phyloP scores from a whole-genome alignment of 768 basidiomycete species.

The Rhodotorula taiwanensis region DNA sequence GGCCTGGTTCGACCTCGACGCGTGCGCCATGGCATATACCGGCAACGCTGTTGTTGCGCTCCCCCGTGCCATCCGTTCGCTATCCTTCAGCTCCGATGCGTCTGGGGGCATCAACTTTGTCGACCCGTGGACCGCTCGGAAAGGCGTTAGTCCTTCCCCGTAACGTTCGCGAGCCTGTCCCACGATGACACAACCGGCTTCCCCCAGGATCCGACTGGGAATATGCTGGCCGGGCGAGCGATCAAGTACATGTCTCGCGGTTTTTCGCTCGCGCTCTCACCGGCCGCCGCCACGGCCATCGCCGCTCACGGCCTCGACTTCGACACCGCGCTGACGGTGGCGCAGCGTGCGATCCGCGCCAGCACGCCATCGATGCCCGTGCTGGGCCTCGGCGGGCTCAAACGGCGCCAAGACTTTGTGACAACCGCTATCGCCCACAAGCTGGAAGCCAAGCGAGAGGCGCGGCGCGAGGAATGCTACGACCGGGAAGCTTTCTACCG shows the following conservation, averaged over 20 bases:
- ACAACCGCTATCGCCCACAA: too few species aligned
- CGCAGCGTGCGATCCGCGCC: too few species aligned
- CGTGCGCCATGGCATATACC: slow-evolving; percentile 6
- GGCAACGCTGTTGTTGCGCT: slow-evolving; percentile 13
- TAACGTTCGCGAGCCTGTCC: neutral
- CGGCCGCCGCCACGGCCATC: neutral
- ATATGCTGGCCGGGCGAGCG: neutral
- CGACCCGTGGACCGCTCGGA: slow-evolving; percentile 8
- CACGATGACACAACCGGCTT: neutral
- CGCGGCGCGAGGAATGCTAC: too few species aligned
- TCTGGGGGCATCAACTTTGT: slow-evolving; percentile 6
- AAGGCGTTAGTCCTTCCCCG: neutral
- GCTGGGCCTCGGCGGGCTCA: too few species aligned
- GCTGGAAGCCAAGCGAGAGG: too few species aligned
- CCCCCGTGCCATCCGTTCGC: slow-evolving; percentile 4
- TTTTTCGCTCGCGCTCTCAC: slow-evolving; percentile 8
- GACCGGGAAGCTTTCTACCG: too few species aligned
- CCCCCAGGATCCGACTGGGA: slow-evolving; percentile 1
- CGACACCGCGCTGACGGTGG: neutral
- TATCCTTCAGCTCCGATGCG: too few species aligned
- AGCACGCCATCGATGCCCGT: too few species aligned
- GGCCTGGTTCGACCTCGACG: slow-evolving; percentile 22
- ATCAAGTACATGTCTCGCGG: slow-evolving; percentile 20
- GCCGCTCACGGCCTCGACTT: neutral
- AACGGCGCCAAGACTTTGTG: too few species aligned